These are phyloP conservation scores for Nadsonia fulvescens DNA, from an alignment of 805 yeast species.

Conservation along the genomic window DNA sequence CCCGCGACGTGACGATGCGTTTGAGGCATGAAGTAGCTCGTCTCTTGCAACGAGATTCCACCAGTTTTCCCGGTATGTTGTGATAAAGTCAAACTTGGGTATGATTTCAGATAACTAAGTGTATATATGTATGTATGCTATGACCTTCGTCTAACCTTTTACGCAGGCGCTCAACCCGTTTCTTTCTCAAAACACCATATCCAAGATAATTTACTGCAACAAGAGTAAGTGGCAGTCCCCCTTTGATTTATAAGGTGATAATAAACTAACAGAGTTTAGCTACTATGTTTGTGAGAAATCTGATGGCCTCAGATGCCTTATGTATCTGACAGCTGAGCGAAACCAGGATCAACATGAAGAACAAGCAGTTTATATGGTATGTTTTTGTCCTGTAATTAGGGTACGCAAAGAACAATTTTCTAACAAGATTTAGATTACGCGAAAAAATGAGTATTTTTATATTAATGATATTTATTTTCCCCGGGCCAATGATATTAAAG, in stretches of 20 bases:
- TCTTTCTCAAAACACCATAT: conserved; percentile 70
- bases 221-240: conserved; percentile 40
- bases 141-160: conserved; percentile 1
- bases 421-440: conserved; percentile 38
- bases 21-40: conserved; percentile 51
- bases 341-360: conserved; percentile 24
- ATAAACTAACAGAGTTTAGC: conserved; percentile 7
- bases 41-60: conserved; percentile 36
- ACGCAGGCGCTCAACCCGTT: conserved; percentile 77
- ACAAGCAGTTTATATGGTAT: conserved; percentile 81
- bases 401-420: not conserved
- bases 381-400: conserved; percentile 1
- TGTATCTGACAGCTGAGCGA: conserved; percentile 38
- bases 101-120: no score
- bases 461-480: conserved; percentile 76
- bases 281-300: conserved; percentile 92
- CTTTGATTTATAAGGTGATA: not conserved
- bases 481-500: conserved; percentile 24
- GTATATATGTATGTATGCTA: no score
- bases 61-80: conserved; percentile 49
- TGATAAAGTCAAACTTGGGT: no score
- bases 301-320: conserved; percentile 77
- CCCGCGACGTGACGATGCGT: conserved; percentile 50
- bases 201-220: conserved; percentile 34
- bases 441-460: conserved; percentile 74